phyloP scores from a whole-genome alignment of 2,329 filamentous ascomycete genomes.

The Alternaria consortialis region DNA sequence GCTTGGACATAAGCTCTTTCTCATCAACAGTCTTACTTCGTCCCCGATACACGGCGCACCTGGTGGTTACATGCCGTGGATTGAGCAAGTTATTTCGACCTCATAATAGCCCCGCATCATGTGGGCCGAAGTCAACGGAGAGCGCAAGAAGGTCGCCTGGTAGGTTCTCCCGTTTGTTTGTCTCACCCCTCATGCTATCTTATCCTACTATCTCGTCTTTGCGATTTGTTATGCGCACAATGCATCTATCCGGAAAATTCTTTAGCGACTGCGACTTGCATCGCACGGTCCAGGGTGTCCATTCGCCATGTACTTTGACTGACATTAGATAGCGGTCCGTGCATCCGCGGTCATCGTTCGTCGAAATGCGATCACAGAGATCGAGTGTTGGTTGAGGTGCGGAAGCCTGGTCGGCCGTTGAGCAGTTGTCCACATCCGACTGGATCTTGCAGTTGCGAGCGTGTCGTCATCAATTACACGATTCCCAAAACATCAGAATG shows the following conservation, averaged over 20 bases:
- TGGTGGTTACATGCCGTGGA: slow-evolving; percentile 23
- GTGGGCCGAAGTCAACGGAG: slow-evolving; percentile 69
- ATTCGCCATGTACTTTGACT: slow-evolving; percentile 18
- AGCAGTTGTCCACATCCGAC: slow-evolving; percentile 74
- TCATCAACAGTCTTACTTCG: slow-evolving; percentile 29
- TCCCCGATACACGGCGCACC: slow-evolving; percentile 30
- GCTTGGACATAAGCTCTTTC: slow-evolving; percentile 25
- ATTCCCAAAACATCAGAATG: slow-evolving; percentile 54
- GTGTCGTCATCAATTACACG: slow-evolving; percentile 63
- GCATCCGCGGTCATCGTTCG: slow-evolving; percentile 78
- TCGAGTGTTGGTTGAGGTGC: slow-evolving; percentile 73
- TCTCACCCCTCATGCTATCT: not conserved
- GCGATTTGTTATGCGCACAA: not conserved
- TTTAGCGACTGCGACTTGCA: slow-evolving; percentile 1
- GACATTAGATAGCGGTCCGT: slow-evolving; percentile 67
- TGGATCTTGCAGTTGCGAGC: slow-evolving; percentile 69
- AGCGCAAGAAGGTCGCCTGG: slow-evolving; percentile 81
- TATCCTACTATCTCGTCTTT: not conserved
- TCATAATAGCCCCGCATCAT: slow-evolving; percentile 56
- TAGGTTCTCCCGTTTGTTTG: slow-evolving; percentile 54
- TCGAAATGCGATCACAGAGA: slow-evolving; percentile 77
- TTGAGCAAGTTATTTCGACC: slow-evolving; percentile 44
- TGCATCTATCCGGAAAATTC: not conserved
- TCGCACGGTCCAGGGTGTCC: not conserved
- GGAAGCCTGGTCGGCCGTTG: slow-evolving; percentile 75